Evolutionary conservation across 108 stramenopile species (phyloP).

Genomic region (Fistulifera pelliculosa): DNA sequence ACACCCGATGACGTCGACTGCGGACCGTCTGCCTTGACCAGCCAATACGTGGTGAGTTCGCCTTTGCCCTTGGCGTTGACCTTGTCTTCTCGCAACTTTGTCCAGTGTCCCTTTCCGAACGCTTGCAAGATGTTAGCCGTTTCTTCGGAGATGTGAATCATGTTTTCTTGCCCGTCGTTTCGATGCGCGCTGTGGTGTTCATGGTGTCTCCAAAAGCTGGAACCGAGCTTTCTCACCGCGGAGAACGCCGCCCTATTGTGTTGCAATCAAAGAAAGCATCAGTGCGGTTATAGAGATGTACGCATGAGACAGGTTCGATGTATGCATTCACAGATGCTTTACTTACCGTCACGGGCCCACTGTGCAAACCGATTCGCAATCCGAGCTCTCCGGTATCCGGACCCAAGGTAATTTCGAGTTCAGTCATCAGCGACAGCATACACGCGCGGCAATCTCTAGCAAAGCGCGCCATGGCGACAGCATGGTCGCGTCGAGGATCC

Average conservation of each 20-base stretch:
- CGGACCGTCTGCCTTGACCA: conserved; percentile 2
- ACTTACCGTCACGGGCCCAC: neutral
- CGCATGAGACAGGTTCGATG: neutral
- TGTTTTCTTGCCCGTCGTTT: conserved; percentile 24
- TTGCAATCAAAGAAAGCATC: neutral
- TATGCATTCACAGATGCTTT: neutral
- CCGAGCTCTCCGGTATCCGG: conserved; percentile 14
- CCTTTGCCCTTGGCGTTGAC: conserved; percentile 40
- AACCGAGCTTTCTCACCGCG: conserved; percentile 19
- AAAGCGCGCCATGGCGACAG: conserved; percentile 10
- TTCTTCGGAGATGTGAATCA: conserved; percentile 28
- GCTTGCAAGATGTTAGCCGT: conserved; percentile 27
- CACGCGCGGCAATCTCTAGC: conserved; percentile 7
- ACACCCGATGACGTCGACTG: neutral
- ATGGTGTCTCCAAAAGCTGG: conserved; percentile 18
- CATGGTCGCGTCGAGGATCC: conserved; percentile 9
- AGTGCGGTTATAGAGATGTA: neutral
- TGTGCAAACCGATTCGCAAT: conserved; percentile 10
- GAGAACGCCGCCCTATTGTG: conserved; percentile 11
- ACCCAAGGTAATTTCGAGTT: conserved; percentile 13
- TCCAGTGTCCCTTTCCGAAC: conserved; percentile 24
- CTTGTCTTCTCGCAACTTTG: conserved; percentile 10
- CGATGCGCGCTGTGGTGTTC: conserved; percentile 29
- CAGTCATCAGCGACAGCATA: conserved; percentile 3
- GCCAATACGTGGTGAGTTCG: conserved; percentile 12